These are phyloP conservation scores for Dothideomycetes sp. DNA, from an alignment of 2,329 filamentous ascomycete species.

Conservation along the genomic window DNA sequence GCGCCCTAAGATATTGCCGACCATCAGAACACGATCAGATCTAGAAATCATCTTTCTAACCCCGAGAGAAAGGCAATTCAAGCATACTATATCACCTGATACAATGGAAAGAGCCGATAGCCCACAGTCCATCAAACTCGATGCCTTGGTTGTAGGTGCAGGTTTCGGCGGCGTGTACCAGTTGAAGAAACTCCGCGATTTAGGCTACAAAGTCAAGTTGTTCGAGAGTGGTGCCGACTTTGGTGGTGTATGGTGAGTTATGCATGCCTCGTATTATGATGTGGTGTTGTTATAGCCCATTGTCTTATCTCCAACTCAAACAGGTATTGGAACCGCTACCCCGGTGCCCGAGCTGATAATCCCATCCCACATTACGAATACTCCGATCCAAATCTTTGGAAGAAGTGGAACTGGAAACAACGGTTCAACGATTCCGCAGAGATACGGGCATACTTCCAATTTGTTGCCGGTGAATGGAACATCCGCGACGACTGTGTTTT, in stretches of 20 bases:
- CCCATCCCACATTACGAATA: slow-evolving; percentile 27
- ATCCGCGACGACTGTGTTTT: slow-evolving; percentile 51
- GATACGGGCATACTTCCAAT: slow-evolving; percentile 50
- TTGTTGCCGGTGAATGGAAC: slow-evolving; percentile 46
- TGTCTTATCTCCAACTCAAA: too few species aligned
- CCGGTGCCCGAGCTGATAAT: slow-evolving; percentile 37
- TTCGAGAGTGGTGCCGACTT: slow-evolving; percentile 26
- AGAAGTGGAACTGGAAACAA: slow-evolving; percentile 46
- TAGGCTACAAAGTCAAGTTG: slow-evolving; percentile 21
- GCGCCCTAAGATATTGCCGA: too few species aligned
- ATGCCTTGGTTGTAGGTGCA: slow-evolving; percentile 28
- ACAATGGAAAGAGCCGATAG: too few species aligned
- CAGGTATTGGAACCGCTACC: slow-evolving; percentile 25
- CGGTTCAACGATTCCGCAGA: slow-evolving; percentile 32
- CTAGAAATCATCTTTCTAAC: too few species aligned
- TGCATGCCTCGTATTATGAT: slow-evolving; percentile 20
- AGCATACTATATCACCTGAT: too few species aligned
- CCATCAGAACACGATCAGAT: too few species aligned
- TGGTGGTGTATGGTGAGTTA: slow-evolving; percentile 30
- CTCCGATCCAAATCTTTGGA: slow-evolving; percentile 21
- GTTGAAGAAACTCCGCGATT: slow-evolving; percentile 33
- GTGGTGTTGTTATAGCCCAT: not conserved
- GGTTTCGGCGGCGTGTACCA: slow-evolving; percentile 35
- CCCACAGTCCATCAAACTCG: slow-evolving; percentile 15
- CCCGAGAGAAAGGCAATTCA: too few species aligned